Percentiles rank a stretch among this genome's conserved stretches.
Conservation (phyloP, 108 stramenopile species). For the Nitzschia palea region DNA sequence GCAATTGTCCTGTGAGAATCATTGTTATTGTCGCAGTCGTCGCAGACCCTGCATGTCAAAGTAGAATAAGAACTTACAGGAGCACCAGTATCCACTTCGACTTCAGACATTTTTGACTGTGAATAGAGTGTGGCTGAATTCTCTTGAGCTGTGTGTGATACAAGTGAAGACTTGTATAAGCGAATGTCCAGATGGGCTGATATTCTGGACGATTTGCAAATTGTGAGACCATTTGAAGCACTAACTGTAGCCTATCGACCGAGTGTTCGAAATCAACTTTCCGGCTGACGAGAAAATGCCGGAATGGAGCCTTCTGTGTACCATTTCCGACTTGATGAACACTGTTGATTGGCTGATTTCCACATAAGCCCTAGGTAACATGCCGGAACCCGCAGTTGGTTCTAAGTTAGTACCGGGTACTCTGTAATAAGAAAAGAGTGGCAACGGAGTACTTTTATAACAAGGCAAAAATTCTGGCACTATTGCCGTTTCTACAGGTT, state of each 20-base stretch:
- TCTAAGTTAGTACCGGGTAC: neutral
- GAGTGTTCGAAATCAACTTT: no score
- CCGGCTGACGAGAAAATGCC: no score
- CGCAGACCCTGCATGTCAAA: neutral
- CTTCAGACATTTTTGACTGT: slow-evolving; percentile 12
- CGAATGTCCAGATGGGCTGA: neutral
- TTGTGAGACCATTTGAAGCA: neutral
- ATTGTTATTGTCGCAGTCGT: no score
- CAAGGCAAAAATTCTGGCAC: neutral
- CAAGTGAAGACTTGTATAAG: neutral
- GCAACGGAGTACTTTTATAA: neutral
- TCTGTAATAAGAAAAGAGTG: neutral
- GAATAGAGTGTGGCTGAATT: neutral
- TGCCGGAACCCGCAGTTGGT: neutral
- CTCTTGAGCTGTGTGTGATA: neutral
- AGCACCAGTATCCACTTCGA: slow-evolving; percentile 27
- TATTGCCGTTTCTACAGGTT: neutral
- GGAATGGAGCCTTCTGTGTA: neutral
- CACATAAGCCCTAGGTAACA: neutral
- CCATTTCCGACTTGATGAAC: no score
- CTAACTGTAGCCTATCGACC: neutral
- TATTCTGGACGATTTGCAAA: neutral
- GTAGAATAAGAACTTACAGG: slow-evolving; percentile 26
- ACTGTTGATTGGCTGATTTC: neutral
- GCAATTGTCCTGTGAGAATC: no score